phyloP scores from a whole-genome alignment of 2,329 filamentous ascomycete genomes.

The Exophiala lecanii-corni region DNA sequence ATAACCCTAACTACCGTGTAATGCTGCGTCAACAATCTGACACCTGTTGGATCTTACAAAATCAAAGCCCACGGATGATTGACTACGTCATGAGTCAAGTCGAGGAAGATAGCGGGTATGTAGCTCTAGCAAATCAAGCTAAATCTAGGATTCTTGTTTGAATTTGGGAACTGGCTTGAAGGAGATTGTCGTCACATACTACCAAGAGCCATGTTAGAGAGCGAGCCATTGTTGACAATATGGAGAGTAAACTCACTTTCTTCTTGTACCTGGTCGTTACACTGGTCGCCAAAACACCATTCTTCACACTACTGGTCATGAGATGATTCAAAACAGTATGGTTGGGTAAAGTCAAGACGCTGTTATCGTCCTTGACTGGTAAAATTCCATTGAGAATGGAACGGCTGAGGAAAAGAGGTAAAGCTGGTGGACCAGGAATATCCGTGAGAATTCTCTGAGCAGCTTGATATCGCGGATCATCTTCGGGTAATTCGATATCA shows the following conservation, averaged over 20 bases:
- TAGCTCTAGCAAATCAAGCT: conserved; percentile 7
- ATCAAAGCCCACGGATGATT: too few relatives aligned
- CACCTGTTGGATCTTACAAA: too few relatives aligned
- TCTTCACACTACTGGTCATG: conserved; percentile 96
- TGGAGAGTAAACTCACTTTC: conserved; percentile 52
- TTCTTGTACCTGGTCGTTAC: conserved; percentile 96
- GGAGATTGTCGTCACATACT: conserved; percentile 97
- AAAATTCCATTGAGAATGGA: conserved; percentile 89
- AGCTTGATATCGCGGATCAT: conserved; percentile 67
- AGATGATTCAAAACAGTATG: conserved; percentile 95
- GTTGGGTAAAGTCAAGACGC: conserved; percentile 93
- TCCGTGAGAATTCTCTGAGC: conserved; percentile 72
- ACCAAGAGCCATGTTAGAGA: too few relatives aligned
- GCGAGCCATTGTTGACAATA: too few relatives aligned
- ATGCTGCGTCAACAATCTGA: too few relatives aligned
- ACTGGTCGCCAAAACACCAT: conserved; percentile 89
- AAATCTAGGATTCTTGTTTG: background rate
- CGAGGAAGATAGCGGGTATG: too few relatives aligned
- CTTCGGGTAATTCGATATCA: conserved; percentile 81
- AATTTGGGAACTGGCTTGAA: conserved; percentile 74
- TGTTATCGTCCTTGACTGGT: conserved; percentile 96
- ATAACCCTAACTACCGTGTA: too few relatives aligned
- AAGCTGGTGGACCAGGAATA: conserved; percentile 73
- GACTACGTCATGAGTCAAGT: too few relatives aligned
- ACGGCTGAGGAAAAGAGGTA: conserved; percentile 89